These are phyloP conservation scores for Fonsecaea monophora DNA, from an alignment of 2,329 filamentous ascomycete genomes.

Conservation along the genomic window DNA sequence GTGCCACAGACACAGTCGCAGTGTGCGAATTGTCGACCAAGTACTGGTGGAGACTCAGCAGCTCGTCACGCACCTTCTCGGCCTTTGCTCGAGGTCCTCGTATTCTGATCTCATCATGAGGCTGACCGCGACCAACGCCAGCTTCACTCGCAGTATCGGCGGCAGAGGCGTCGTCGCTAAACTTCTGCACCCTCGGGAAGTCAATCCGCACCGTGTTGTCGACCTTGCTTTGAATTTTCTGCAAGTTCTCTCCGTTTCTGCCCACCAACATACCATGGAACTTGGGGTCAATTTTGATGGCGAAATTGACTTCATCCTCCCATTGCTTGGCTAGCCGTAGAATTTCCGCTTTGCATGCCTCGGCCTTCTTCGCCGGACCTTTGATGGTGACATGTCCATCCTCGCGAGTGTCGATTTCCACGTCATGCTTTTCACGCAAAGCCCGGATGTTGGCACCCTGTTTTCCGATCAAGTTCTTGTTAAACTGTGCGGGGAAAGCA, in stretches of 20 bases:
- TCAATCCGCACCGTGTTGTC: constrained; percentile 80
- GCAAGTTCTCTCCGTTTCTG: constrained; percentile 83
- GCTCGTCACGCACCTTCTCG: constrained; percentile 88
- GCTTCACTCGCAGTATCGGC: constrained; percentile 73
- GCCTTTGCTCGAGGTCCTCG: constrained; percentile 92
- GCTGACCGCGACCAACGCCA: constrained; percentile 70
- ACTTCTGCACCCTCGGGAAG: constrained; percentile 73
- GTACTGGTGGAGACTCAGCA: constrained; percentile 86
- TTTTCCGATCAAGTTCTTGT: constrained; percentile 79
- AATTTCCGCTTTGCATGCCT: constrained; percentile 84
- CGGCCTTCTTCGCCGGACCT: constrained; percentile 92
- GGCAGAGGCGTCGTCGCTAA: constrained; percentile 72
- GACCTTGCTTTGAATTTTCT: constrained; percentile 89
- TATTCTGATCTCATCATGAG: constrained; percentile 85
- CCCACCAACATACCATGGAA: constrained; percentile 95
- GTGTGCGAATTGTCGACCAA: constrained; percentile 84
- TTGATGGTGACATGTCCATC: constrained; percentile 95
- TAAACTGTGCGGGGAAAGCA: constrained; percentile 93
- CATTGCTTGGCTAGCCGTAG: constrained; percentile 77
- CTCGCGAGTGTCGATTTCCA: constrained; percentile 79
- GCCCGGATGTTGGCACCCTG: constrained; percentile 73
- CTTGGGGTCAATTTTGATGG: constrained; percentile 88
- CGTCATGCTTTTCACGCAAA: constrained; percentile 72
- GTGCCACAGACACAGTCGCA: constrained; percentile 81
- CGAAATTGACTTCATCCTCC: constrained; percentile 87